Evolutionary conservation across 306 rosid genomes (phyloP).

Genomic region (Canavalia ensiformis): DNA sequence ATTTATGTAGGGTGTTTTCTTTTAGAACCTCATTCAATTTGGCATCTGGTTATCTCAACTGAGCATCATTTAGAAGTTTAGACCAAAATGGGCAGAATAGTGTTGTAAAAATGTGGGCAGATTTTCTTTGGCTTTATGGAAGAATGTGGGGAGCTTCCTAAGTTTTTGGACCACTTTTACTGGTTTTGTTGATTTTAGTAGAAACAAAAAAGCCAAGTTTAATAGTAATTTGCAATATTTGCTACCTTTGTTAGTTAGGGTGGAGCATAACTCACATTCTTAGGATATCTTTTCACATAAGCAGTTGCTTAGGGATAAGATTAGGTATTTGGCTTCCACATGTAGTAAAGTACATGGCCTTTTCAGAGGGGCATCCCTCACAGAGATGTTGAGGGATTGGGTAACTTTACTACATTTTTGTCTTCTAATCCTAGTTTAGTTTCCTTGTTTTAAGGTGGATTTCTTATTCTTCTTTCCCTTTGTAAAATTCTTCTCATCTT

Average conservation of each 20-base stretch:
- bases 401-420: constrained; percentile 2
- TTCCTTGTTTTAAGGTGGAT: neutral
- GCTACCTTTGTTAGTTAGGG: neutral
- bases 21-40: neutral
- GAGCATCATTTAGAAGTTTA: neutral
- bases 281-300: neutral
- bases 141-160: neutral
- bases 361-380: neutral
- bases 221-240: constrained; percentile 11
- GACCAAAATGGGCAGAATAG: neutral
- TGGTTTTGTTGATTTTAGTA: constrained; percentile 2
- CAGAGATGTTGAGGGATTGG: constrained; percentile 14
- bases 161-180: neutral
- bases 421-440: neutral
- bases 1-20: neutral
- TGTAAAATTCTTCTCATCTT: constrained; percentile 1
- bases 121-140: neutral
- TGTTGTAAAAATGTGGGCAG: neutral
- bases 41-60: neutral
- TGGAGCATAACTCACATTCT: neutral
- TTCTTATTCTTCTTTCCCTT: neutral
- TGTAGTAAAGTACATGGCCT: neutral
- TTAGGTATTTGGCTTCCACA: neutral
- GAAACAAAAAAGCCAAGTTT: neutral
- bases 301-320: neutral